These are phyloP conservation scores for Daldinia vernicosa DNA, from an alignment of 495 filamentous ascomycete genomes.

Conservation along the genomic window DNA sequence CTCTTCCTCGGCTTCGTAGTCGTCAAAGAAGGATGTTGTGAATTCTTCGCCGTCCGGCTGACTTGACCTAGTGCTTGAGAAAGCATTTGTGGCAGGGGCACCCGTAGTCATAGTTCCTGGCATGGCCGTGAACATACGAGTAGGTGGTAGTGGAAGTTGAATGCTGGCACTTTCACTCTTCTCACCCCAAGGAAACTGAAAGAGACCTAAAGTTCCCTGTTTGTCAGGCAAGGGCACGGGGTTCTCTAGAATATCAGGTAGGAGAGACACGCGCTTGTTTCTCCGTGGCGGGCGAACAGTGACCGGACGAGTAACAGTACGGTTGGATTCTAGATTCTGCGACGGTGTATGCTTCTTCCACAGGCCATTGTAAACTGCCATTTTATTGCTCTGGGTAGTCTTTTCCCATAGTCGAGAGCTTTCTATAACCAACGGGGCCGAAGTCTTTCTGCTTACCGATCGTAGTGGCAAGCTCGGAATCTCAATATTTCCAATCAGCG, in stretches of 20 bases:
- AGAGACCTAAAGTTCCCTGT: slow-evolving; percentile 62
- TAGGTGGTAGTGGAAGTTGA: slow-evolving; percentile 43
- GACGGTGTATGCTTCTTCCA: slow-evolving; percentile 35
- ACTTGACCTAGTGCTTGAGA: slow-evolving; percentile 47
- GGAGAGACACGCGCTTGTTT: slow-evolving; percentile 59
- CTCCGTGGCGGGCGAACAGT: slow-evolving; percentile 59
- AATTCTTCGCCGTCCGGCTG: slow-evolving; percentile 50
- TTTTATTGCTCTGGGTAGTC: slow-evolving; percentile 30
- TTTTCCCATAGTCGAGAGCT: slow-evolving; percentile 55
- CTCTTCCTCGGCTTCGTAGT: slow-evolving; percentile 55
- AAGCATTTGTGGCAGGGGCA: slow-evolving; percentile 37
- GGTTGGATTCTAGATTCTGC: background rate
- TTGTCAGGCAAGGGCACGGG: slow-evolving; percentile 62
- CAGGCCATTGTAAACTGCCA: slow-evolving; percentile 16
- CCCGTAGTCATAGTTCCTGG: slow-evolving; percentile 60
- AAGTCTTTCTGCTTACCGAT: slow-evolving; percentile 45
- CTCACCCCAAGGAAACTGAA: slow-evolving; percentile 67
- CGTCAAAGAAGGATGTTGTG: slow-evolving; percentile 59
- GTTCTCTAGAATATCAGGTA: slow-evolving; percentile 66
- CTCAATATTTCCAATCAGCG: slow-evolving; percentile 23
- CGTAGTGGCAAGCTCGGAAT: slow-evolving; percentile 47
- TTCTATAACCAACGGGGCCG: slow-evolving; percentile 46
- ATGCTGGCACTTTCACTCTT: slow-evolving; percentile 60
- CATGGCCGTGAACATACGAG: slow-evolving; percentile 52
- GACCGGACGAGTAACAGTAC: slow-evolving; percentile 44